Percentiles rank a stretch among this genome's conserved stretches.
These are phyloP conservation scores for Tephrocybe sp. DNA, from an alignment of 768 basidiomycete species.

Conservation along the genomic window DNA sequence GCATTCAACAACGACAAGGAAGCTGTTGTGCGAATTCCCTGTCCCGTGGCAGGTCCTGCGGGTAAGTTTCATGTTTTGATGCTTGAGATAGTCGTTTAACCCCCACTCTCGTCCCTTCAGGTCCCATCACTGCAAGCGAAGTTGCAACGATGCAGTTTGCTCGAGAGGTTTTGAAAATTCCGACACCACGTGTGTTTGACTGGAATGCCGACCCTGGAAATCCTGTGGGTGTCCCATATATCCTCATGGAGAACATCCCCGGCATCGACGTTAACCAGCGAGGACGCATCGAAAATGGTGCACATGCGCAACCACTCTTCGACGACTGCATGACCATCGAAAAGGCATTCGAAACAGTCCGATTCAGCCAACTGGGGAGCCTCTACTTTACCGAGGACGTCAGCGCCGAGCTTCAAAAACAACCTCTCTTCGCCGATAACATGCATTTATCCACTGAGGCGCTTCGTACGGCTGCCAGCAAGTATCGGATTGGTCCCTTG, in stretches of 20 bases:
- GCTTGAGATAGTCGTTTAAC: not conserved
- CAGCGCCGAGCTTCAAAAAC: conserved; percentile 8
- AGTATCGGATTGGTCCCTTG: conserved; percentile 27
- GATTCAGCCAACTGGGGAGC: conserved; percentile 31
- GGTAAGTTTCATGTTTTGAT: conserved; percentile 11
- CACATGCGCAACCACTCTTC: conserved; percentile 12
- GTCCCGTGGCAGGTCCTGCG: conserved; percentile 23
- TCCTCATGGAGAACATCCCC: conserved; percentile 29
- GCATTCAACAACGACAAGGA: conserved; percentile 14
- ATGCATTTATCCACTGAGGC: not conserved
- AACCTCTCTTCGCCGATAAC: conserved; percentile 9
- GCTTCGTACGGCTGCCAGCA: conserved; percentile 14
- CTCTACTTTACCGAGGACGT: conserved; percentile 32
- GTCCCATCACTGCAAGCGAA: conserved; percentile 29
- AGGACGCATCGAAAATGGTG: conserved; percentile 12
- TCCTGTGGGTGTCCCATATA: conserved; percentile 29
- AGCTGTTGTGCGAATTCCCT: conserved; percentile 19
- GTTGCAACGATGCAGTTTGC: conserved; percentile 33
- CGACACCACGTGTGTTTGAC: conserved; percentile 25
- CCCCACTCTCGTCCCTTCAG: not conserved
- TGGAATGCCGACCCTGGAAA: conserved; percentile 25
- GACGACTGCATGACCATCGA: conserved; percentile 20
- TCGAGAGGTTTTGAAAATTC: conserved; percentile 22
- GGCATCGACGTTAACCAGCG: conserved; percentile 20
- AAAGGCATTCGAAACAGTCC: conserved; percentile 12